Evolutionary conservation across 805 yeast species (phyloP).

Genomic region (Hanseniaspora valbyensis): DNA sequence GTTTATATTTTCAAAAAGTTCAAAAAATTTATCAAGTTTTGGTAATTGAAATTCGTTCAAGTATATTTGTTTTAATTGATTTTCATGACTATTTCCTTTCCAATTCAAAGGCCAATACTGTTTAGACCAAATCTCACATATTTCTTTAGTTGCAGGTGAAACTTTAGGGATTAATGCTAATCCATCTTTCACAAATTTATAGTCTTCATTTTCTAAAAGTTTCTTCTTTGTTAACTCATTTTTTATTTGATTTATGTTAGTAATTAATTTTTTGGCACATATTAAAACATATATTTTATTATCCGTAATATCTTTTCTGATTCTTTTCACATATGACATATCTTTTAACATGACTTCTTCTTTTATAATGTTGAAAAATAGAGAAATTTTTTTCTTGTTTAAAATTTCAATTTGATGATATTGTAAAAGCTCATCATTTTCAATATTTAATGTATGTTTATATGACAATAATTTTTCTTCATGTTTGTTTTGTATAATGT

Average conservation of each 20-base stretch:
- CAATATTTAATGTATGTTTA: background rate
- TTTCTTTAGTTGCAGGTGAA: constrained; percentile 63
- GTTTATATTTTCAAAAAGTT: constrained; percentile 25
- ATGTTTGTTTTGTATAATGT: background rate
- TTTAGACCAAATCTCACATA: constrained; percentile 52
- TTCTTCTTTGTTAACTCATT: constrained; percentile 22
- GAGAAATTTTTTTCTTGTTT: background rate
- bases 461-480: background rate
- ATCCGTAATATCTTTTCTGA: constrained; percentile 32
- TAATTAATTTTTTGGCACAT: constrained; percentile 40
- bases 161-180: constrained; percentile 40
- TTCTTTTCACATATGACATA: constrained; percentile 38
- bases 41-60: constrained; percentile 16
- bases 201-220: constrained; percentile 18
- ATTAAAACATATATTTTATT: constrained; percentile 22
- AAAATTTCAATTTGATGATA: constrained; percentile 4
- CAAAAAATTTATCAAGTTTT: constrained; percentile 39
- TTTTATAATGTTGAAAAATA: constrained; percentile 21
- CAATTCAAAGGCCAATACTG: constrained; percentile 80
- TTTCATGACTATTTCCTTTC: constrained; percentile 84
- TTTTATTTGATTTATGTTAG: constrained; percentile 26
- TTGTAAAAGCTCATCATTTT: background rate
- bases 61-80: constrained; percentile 45
- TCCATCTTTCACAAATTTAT: constrained; percentile 18
- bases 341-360: constrained; percentile 29